Conservation (phyloP, 495 filamentous ascomycete species). For the Glonium stellatum region DNA sequence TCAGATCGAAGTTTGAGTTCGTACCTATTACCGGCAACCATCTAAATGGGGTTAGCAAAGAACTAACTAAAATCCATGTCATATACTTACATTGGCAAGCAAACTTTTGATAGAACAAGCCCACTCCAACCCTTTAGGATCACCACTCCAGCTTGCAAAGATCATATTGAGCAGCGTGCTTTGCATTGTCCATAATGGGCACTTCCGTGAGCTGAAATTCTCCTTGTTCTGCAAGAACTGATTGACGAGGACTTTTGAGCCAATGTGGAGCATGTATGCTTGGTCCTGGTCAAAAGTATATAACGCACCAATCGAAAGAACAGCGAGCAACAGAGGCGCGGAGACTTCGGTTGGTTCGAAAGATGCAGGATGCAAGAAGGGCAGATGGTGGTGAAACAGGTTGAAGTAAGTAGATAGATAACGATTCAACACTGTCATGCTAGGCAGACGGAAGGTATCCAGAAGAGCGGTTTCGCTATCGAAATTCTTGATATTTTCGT, state of each 20-base stretch:
- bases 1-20: conserved; percentile 89
- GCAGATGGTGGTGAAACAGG: conserved; percentile 92
- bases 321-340: conserved; percentile 77
- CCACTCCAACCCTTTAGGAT: conserved; percentile 96
- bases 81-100: conserved; percentile 63
- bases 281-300: conserved; percentile 97
- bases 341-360: conserved; percentile 74
- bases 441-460: conserved; percentile 82
- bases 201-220: conserved; percentile 97
- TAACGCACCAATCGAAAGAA: conserved; percentile 89
- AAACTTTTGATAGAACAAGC: conserved; percentile 97
- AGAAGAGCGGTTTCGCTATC: conserved; percentile 79
- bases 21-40: conserved; percentile 96
- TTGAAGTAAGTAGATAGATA: conserved; percentile 95
- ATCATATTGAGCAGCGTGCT: conserved; percentile 95
- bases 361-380: conserved; percentile 89
- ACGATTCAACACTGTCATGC: conserved; percentile 68
- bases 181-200: conserved; percentile 96
- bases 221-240: conserved; percentile 97
- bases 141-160: conserved; percentile 98
- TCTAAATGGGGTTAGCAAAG: conserved; percentile 40
- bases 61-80: background rate
- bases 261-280: conserved; percentile 94
- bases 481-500: conserved; percentile 73
- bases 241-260: conserved; percentile 91